Evolutionary conservation across 805 yeast genomes (phyloP), one percentile per base, ranked within the genome.

Genomic region (Grigorovia humatica): DNA sequence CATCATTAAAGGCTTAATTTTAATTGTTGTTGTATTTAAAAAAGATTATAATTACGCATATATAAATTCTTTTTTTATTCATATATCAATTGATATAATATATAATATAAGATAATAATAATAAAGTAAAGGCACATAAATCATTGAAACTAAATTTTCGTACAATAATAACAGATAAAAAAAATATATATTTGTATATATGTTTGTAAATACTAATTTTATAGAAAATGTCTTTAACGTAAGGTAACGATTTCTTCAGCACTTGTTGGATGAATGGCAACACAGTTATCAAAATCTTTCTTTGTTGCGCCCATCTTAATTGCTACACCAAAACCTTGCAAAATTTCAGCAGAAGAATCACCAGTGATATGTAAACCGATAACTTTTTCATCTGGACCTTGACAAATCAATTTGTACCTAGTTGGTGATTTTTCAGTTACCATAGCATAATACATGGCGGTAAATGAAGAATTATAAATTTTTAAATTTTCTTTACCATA

Each of bases 251-350:
- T 71, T 73, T 93, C 99, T 74, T 93, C 99, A 44, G 99, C 99
- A 58, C 95, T 81, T 1, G 99, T 93, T 56, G 99, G 99, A 68
- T 93, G 99, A 66, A 93, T 93, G 41, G 99, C 99, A 45, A 93
- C 98, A 74, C 95, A 87, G 68, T 74, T 82, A 71, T 93, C 99
- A 58, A 93, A 93, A 69, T 93, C 97, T 46, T 80, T 80, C 75
- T 93, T 93, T 41, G 99, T 93, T 44, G 99, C 99, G 38, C 99
- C 99, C 99, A 93, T 93, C 74, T 90, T 90, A 57, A 93, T 74
- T 48, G 99, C 99, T 51, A 90, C 99, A 54, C 98, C 99, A 64
- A 93, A 93, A 42, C 99, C 99, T 76, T 93, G 99, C 61, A 93
- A 77, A 53, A 93, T 90, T 71, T 93, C 99, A 35, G 96, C 81